Evolutionary conservation across 1,284 basidiomycete genomes (phyloP).

Genomic region (Bondarzewia mesenterica): DNA sequence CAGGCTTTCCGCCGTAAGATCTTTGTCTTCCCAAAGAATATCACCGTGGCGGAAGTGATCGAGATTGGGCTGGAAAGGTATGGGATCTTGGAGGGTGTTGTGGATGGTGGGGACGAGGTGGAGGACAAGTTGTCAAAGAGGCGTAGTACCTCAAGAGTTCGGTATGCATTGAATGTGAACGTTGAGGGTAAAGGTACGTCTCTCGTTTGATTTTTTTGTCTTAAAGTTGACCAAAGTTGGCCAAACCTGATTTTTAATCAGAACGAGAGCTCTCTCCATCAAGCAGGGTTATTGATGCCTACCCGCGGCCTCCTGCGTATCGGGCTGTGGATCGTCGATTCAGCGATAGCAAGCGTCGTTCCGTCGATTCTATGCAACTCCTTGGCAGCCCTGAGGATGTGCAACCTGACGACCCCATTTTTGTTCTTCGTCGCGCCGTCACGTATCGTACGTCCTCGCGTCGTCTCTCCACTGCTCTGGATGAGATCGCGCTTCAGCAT

Average conservation of each 20-base stretch:
- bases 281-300: constrained; percentile 81
- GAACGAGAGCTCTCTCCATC: constrained; percentile 74
- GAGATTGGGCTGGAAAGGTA: constrained; percentile 89
- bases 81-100: constrained; percentile 90
- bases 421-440: constrained; percentile 76
- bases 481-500: constrained; percentile 67
- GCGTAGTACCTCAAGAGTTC: constrained; percentile 68
- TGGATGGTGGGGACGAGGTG: constrained; percentile 95
- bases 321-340: constrained; percentile 53
- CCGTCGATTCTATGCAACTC: constrained; percentile 72
- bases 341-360: constrained; percentile 73
- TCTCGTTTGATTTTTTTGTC: constrained; percentile 4
- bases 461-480: constrained; percentile 61
- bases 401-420: constrained; percentile 75
- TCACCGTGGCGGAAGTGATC: constrained; percentile 93
- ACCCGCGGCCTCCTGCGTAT: constrained; percentile 66
- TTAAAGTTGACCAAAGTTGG: constrained; percentile 2
- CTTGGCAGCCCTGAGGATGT: constrained; percentile 72
- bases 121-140: constrained; percentile 86
- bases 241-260: constrained; percentile 21
- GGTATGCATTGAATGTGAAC: constrained; percentile 69
- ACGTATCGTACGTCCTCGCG: constrained; percentile 62
- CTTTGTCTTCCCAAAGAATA: constrained; percentile 86
- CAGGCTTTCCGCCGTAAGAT: constrained; percentile 63
- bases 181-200: constrained; percentile 56